A percentile compares a stretch with the other conserved stretches of the same genome.
Conservation (phyloP, 2,329 filamentous ascomycete species). For the Trichophyton simii region DNA sequence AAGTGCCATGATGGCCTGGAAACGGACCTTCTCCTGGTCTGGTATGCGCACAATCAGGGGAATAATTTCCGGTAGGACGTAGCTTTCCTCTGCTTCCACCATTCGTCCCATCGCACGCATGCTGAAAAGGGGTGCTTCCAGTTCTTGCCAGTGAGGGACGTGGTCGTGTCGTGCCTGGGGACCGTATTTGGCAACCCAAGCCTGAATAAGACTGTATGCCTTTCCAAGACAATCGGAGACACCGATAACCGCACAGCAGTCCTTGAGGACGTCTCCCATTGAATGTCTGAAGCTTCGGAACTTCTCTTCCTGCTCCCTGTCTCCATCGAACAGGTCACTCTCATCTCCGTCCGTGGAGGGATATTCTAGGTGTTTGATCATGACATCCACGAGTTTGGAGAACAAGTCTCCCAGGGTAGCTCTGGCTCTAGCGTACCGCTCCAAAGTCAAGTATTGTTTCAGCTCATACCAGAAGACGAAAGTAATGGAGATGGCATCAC, state of each 20-base stretch:
- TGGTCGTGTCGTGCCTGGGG: slow-evolving; percentile 57
- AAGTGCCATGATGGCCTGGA: slow-evolving; percentile 95
- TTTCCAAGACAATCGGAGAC: slow-evolving; percentile 84
- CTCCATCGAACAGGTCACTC: slow-evolving; percentile 82
- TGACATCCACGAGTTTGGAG: slow-evolving; percentile 79
- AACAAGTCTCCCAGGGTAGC: slow-evolving; percentile 68
- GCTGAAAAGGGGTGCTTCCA: slow-evolving; percentile 89
- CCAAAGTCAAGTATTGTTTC: slow-evolving; percentile 87
- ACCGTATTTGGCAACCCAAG: slow-evolving; percentile 77
- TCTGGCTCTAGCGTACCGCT: slow-evolving; percentile 74
- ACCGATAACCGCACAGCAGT: slow-evolving; percentile 91
- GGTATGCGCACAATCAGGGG: slow-evolving; percentile 89
- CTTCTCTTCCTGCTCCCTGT: slow-evolving; percentile 89
- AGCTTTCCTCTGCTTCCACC: slow-evolving; percentile 78
- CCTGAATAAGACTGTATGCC: slow-evolving; percentile 70
- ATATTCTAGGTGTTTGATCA: slow-evolving; percentile 82
- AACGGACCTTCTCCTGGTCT: slow-evolving; percentile 92
- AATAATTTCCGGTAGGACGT: slow-evolving; percentile 82
- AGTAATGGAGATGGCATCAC: slow-evolving; percentile 83
- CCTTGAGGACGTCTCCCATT: slow-evolving; percentile 96
- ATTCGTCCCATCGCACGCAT: slow-evolving; percentile 94
- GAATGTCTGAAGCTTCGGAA: slow-evolving; percentile 93
- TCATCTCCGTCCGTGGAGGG: slow-evolving; percentile 66
- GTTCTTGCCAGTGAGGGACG: slow-evolving; percentile 89
- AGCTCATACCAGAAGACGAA: slow-evolving; percentile 98